Evolutionary conservation across 495 filamentous ascomycete species (phyloP), one percentile per base, ranked within the genome.

Genomic region (Apodospora peruviana): DNA sequence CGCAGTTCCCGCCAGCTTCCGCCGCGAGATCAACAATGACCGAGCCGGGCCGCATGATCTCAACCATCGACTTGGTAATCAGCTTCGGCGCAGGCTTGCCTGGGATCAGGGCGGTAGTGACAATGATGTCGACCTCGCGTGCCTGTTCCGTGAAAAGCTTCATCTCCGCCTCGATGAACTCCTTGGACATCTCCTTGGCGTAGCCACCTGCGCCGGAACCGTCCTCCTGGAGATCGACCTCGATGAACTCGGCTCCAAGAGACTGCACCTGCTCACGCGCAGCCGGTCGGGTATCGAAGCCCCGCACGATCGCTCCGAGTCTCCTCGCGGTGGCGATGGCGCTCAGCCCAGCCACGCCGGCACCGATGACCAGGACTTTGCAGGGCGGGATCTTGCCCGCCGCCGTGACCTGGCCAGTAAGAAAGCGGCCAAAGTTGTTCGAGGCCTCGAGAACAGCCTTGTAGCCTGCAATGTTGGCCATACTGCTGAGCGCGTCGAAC

Each of bases 391-490:
- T 88, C 69, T 90, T 74, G 43, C 86, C 87, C 46, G 87, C 87
- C 48, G 87, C 87, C 21, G 87, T 91, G 25, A 88, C 85, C 57
- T 91, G 87, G 35, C 86, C 87, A 23, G 87, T 89, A 48, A 91
- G 65, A 57, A 88, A 91, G 35, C 86, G 82, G 47, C 86, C 87
- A 62, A 90, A 91, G 55, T 82, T 78, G 64, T 90, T 90, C 1
- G 86, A 88, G 2, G 87, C 87, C 59, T 90, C 86, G 42, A 91
- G 65, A 1, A 91, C 84, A 16, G 86, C 87, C 62, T 89, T 91
- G 66, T 91, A 91, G 4, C 87, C 87, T 17, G 87, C 86, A 64
- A 90, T 91, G 52, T 91, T 91, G 47, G 87, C 86, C 87, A 90
- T 90, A 9, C 84, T 88, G 61, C 83, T 86, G 53, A 89, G 69